A percentile compares a stretch with the other conserved stretches of the same genome.
Evolutionary conservation across 2,329 filamentous ascomycete genomes (phyloP).

Genomic region (Diaporthe caulivora): DNA sequence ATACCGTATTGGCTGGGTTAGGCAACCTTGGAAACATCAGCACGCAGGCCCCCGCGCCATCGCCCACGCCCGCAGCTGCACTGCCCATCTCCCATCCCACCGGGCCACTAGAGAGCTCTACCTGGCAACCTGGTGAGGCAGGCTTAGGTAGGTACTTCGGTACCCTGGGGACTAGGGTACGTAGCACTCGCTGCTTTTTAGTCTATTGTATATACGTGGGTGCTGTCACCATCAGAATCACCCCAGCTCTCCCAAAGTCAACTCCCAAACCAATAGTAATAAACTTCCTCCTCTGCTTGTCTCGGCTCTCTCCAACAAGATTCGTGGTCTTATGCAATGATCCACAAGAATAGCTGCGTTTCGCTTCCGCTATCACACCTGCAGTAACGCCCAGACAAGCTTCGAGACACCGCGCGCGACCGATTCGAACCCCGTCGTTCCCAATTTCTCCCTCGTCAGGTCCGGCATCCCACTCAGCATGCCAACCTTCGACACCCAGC

Average conservation of each 20-base stretch:
- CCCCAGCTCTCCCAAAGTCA: not conserved
- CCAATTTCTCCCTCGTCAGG: constrained; percentile 35
- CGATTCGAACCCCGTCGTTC: constrained; percentile 26
- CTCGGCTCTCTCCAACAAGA: not conserved
- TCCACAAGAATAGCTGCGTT: constrained; percentile 3
- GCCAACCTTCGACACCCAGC: constrained; percentile 30
- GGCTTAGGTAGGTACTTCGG: no score
- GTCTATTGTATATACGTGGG: not conserved
- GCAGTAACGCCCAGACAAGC: constrained; percentile 27
- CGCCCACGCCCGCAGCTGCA: constrained; percentile 2
- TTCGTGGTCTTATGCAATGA: constrained; percentile 29
- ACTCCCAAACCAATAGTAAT: constrained; percentile 24
- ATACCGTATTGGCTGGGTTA: constrained; percentile 16
- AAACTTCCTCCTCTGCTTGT: constrained; percentile 12
- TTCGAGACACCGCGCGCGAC: constrained; percentile 35
- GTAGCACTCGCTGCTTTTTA: not conserved
- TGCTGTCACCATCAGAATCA: constrained; percentile 9
- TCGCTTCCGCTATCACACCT: constrained; percentile 11
- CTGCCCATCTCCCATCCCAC: not conserved
- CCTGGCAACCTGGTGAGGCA: no score
- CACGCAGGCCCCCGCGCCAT: not conserved
- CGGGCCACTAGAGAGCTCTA: not conserved
- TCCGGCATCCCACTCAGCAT: constrained; percentile 35
- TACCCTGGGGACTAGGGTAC: not conserved
- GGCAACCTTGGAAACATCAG: constrained; percentile 6